A percentile compares a stretch with the other conserved stretches of the same genome.
Evolutionary conservation across 768 basidiomycete species (phyloP).

Genomic region (Melanogaster broomeanus): DNA sequence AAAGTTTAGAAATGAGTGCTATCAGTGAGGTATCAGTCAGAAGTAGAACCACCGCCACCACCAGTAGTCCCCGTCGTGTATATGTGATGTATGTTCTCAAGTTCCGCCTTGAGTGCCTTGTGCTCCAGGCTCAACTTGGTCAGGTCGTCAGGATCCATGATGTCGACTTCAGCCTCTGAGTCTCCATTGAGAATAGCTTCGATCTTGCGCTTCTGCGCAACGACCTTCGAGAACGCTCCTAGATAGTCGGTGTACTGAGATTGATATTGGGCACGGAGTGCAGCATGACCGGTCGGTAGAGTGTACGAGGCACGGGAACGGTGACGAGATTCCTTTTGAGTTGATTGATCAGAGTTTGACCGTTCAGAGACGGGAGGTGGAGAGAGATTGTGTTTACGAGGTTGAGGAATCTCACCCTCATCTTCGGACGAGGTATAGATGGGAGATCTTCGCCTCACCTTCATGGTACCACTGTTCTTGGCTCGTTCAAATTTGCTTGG

Average conservation of each 20-base stretch:
- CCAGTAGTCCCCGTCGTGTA: constrained; percentile 29
- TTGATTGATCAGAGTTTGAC: constrained; percentile 17
- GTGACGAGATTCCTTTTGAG: constrained; percentile 18
- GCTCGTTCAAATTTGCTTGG: constrained; percentile 21
- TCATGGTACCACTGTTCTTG: constrained; percentile 25
- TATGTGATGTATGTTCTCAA: constrained; percentile 48
- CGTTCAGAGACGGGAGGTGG: constrained; percentile 28
- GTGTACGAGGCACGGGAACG: constrained; percentile 35
- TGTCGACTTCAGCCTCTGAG: constrained; percentile 54
- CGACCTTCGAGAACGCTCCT: constrained; percentile 44
- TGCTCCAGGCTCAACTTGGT: constrained; percentile 45
- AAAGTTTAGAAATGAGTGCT: neutral
- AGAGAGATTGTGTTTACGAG: constrained; percentile 27
- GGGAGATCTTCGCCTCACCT: constrained; percentile 54
- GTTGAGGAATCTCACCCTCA: constrained; percentile 44
- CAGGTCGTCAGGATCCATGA: constrained; percentile 57
- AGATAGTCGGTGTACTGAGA: constrained; percentile 54
- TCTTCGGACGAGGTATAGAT: constrained; percentile 72
- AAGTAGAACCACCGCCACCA: constrained; percentile 5
- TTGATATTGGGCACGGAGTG: constrained; percentile 55
- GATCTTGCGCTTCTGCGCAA: constrained; percentile 52
- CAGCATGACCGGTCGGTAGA: constrained; percentile 48
- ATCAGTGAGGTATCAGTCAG: constrained; percentile 9
- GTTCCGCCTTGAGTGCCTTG: constrained; percentile 49
- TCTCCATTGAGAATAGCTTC: constrained; percentile 55